Conservation (phyloP, 345 rosid species). For the Salix suchowensis region DNA sequence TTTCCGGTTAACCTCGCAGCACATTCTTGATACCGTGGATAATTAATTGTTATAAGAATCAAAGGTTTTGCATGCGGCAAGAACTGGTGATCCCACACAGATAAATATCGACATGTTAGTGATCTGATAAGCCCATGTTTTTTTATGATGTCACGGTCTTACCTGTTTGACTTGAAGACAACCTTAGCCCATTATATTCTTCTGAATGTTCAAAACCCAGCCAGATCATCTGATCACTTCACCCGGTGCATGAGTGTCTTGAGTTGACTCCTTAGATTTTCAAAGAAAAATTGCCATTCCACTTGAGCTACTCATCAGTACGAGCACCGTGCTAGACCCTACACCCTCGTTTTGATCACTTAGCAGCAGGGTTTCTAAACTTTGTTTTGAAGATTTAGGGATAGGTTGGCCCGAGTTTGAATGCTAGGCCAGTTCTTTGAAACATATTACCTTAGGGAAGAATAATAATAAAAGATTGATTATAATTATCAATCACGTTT, state of each 20-base stretch:
- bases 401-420: constrained; percentile 6
- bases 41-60: not conserved
- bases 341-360: not conserved
- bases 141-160: constrained; percentile 47
- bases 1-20: too few relatives aligned
- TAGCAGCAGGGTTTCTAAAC: not conserved
- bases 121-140: constrained; percentile 17
- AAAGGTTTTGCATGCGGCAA: not conserved
- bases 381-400: not conserved
- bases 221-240: not conserved
- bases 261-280: not conserved
- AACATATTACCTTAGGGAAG: not conserved
- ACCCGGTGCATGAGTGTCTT: not conserved
- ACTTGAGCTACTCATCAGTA: not conserved
- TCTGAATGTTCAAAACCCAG: constrained; percentile 7
- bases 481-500: not conserved
- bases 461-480: too few relatives aligned
- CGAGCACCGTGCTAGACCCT: not conserved
- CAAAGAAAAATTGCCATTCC: not conserved
- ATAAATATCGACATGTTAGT: not conserved
- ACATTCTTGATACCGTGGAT: too few relatives aligned
- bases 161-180: constrained; percentile 53
- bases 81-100: not conserved
- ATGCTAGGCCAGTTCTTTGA: not conserved
- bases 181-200: constrained; percentile 5